phyloP scores from a whole-genome alignment of 257 asterid species.

The Ilex aquifolium region DNA sequence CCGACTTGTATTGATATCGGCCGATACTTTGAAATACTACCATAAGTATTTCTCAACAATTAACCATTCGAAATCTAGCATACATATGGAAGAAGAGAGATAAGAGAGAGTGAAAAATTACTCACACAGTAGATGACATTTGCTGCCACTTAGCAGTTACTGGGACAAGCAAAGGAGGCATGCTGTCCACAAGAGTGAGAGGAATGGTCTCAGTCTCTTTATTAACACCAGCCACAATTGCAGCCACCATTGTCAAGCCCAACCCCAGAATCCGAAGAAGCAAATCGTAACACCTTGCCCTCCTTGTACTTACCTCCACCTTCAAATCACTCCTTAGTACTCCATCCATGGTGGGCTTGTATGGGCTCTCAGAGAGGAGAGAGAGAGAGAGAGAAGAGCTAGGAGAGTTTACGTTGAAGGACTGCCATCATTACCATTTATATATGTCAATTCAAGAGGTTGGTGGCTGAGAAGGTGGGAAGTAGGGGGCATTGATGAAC shows the following conservation, averaged over 20 bases:
- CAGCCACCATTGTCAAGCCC: constrained; percentile 39
- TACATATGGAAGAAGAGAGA: background rate
- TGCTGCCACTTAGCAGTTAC: constrained; percentile 55
- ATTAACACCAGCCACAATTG: constrained; percentile 48
- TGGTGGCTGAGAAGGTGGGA: background rate
- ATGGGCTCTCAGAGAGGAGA: background rate
- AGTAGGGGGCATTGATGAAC: background rate
- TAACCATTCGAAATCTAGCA: background rate
- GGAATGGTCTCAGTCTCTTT: constrained; percentile 37
- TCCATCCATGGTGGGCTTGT: background rate
- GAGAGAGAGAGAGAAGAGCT: background rate
- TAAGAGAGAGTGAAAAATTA: background rate
- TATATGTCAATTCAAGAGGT: background rate
- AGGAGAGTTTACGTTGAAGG: background rate
- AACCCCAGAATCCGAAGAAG: constrained; percentile 20
- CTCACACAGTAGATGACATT: constrained; percentile 65
- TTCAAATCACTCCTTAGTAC: background rate
- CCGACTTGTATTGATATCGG: no score
- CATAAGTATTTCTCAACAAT: no score
- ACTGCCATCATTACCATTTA: background rate
- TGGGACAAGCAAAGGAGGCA: constrained; percentile 51
- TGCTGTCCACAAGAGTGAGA: constrained; percentile 31
- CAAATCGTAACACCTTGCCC: background rate
- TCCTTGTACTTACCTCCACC: background rate
- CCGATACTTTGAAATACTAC: no score